Conservation (phyloP, 768 basidiomycete genomes). For the Agrocybe praecox region DNA sequence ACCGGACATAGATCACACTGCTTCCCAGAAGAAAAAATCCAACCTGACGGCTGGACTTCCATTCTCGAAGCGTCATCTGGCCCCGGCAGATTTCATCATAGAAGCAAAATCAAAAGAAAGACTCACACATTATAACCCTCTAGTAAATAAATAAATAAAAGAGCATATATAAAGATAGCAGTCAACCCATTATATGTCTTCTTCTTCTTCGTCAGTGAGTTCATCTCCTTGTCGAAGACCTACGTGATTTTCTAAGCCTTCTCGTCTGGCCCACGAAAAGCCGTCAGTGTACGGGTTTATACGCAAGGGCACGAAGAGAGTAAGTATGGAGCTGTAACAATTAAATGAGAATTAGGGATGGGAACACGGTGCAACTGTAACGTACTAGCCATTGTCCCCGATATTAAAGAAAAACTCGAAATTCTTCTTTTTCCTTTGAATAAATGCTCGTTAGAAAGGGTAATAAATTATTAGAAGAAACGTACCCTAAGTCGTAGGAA, state of each 20-base stretch:
- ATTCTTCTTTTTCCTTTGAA: slow-evolving; percentile 58
- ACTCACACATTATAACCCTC: slow-evolving; percentile 21
- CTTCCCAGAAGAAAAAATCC: slow-evolving; percentile 42
- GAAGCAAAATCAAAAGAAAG: slow-evolving; percentile 1
- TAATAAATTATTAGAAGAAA: background rate
- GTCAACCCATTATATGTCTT: slow-evolving; percentile 41
- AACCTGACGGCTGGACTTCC: slow-evolving; percentile 3
- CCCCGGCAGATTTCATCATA: slow-evolving; percentile 80
- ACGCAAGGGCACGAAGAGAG: slow-evolving; percentile 82
- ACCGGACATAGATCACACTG: slow-evolving; percentile 25
- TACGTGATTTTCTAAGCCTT: slow-evolving; percentile 61
- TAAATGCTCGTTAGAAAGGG: background rate
- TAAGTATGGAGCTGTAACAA: slow-evolving; percentile 62
- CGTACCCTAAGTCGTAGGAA: slow-evolving; percentile 87
- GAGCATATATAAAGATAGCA: background rate
- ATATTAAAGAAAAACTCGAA: slow-evolving; percentile 87
- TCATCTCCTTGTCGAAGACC: slow-evolving; percentile 80
- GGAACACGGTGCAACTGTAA: slow-evolving; percentile 16
- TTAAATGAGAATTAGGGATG: background rate
- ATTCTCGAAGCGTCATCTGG: slow-evolving; percentile 77
- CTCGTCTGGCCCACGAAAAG: slow-evolving; percentile 70
- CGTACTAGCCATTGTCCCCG: slow-evolving; percentile 80
- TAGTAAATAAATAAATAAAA: slow-evolving; percentile 5
- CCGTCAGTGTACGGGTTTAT: slow-evolving; percentile 87
- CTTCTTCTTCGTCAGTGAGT: slow-evolving; percentile 83